Evolutionary conservation across 1,139 yeast genomes (phyloP).

Genomic region (Geotrichum citri-aurantii): DNA sequence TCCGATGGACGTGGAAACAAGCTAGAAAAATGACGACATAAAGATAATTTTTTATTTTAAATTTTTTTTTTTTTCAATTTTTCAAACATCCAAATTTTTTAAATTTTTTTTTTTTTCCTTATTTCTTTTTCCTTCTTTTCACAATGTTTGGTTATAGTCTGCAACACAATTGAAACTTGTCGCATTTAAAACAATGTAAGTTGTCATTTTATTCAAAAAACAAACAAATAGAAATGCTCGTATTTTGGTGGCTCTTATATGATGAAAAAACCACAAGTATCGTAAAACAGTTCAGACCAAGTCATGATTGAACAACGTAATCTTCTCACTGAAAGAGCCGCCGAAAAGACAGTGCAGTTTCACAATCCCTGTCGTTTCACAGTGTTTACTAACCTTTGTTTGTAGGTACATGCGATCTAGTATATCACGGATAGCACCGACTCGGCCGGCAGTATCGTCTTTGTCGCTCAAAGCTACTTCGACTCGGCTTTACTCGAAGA

Average conservation of each 20-base stretch:
- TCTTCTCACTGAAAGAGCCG: conserved; percentile 23
- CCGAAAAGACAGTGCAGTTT: background rate
- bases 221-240: background rate
- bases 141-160: background rate
- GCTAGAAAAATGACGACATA: background rate
- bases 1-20: background rate
- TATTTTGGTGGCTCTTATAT: background rate
- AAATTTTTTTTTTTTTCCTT: background rate
- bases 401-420: background rate
- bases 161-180: background rate
- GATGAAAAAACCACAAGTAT: conserved; percentile 1
- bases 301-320: conserved; percentile 16
- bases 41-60: background rate
- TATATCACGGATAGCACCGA: background rate
- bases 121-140: background rate
- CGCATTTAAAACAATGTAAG: background rate
- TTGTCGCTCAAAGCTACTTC: background rate
- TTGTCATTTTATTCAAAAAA: background rate
- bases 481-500: conserved; percentile 5
- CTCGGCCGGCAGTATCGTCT: background rate
- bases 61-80: background rate
- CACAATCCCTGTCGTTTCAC: background rate
- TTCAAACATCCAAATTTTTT: background rate
- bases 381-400: background rate
- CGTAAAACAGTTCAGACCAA: background rate